phyloP scores from a whole-genome alignment of 306 rosid species.

The Glycine latifolia region DNA sequence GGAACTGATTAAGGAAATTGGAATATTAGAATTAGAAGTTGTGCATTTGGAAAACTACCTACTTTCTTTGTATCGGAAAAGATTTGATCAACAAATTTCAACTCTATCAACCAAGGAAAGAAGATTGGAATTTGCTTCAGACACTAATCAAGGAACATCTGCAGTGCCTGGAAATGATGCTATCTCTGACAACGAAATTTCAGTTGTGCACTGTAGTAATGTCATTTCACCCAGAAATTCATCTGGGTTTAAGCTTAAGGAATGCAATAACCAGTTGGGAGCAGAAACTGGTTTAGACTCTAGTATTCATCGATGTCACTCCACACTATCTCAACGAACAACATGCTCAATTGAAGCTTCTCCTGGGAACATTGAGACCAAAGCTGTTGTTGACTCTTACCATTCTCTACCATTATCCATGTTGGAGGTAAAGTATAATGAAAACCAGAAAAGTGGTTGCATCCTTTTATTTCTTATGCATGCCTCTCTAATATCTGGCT shows the following conservation, averaged over 20 bases:
- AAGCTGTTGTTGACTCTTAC: constrained; percentile 66
- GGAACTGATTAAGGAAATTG: constrained; percentile 82
- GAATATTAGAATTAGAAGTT: constrained; percentile 82
- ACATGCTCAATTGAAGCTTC: constrained; percentile 64
- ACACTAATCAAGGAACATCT: constrained; percentile 43
- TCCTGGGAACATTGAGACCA: constrained; percentile 53
- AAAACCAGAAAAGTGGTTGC: constrained; percentile 28
- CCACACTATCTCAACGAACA: constrained; percentile 76
- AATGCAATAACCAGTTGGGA: constrained; percentile 53
- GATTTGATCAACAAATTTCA: constrained; percentile 64
- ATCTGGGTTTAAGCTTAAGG: constrained; percentile 49
- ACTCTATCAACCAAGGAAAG: constrained; percentile 57
- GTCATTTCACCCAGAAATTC: constrained; percentile 54
- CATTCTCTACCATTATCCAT: constrained; percentile 91
- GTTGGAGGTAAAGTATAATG: constrained; percentile 72
- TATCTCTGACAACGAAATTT: constrained; percentile 53
- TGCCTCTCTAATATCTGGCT: constrained; percentile 43
- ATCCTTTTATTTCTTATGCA: constrained; percentile 32
- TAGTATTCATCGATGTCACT: constrained; percentile 71
- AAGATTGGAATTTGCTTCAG: constrained; percentile 50
- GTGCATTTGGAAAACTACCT: constrained; percentile 77
- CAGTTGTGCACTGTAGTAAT: constrained; percentile 45
- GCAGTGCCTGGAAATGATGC: constrained; percentile 39
- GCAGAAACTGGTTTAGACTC: constrained; percentile 65
- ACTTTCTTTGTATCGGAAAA: constrained; percentile 77